These are phyloP conservation scores for Plasmodium relictum DNA, from an alignment of 169 alveolate species.

Conservation along the genomic window DNA sequence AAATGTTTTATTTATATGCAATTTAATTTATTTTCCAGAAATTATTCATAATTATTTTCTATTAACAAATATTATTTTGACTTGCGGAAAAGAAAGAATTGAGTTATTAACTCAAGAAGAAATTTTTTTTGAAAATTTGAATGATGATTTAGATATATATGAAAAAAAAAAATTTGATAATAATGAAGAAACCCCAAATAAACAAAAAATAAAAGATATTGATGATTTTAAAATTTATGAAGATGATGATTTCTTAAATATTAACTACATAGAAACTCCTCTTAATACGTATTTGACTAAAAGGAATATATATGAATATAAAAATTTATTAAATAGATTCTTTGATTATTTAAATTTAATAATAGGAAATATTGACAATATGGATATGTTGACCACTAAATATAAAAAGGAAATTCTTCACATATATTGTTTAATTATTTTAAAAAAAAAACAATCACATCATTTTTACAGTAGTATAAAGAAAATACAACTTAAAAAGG, in stretches of 20 bases:
- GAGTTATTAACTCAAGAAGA: conserved; percentile 77
- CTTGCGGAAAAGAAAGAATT: conserved; percentile 73
- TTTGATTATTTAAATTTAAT: conserved; percentile 34
- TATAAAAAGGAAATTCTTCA: conserved; percentile 35
- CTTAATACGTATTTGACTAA: conserved; percentile 74
- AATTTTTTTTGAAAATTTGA: conserved; percentile 73
- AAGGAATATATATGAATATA: conserved; percentile 51
- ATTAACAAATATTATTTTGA: conserved; percentile 43
- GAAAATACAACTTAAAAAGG: not conserved
- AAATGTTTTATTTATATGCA: conserved; percentile 19
- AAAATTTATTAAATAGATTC: conserved; percentile 35
- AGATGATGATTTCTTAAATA: conserved; percentile 41
- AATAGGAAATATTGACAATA: conserved; percentile 30
- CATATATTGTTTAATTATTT: conserved; percentile 23
- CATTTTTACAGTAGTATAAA: conserved; percentile 11
- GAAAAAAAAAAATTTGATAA: conserved; percentile 16
- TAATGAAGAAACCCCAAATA: not conserved
- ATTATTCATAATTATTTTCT: conserved; percentile 28
- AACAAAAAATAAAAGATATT: conserved; percentile 25
- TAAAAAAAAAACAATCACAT: conserved; percentile 35
- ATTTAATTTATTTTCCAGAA: conserved; percentile 54
- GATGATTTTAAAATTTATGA: conserved; percentile 67
- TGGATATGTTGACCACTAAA: conserved; percentile 27
- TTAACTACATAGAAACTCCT: conserved; percentile 68
- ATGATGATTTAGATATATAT: conserved; percentile 29